Evolutionary conservation across 78 protist genomes (phyloP).

Genomic region (Isochrysis galbana): DNA sequence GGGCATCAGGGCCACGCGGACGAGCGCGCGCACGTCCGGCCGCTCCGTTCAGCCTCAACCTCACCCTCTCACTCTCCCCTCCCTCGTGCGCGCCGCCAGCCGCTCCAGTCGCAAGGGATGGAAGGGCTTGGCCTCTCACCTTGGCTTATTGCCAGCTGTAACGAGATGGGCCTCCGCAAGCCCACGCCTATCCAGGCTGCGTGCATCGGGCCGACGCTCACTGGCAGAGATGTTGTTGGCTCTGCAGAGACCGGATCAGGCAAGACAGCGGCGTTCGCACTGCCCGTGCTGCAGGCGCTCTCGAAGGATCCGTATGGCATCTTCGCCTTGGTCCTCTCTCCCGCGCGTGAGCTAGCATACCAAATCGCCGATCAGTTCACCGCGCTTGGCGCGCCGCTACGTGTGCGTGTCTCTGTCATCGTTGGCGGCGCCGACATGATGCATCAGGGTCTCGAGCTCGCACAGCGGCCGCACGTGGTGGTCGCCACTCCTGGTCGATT

Average conservation of each 20-base stretch:
- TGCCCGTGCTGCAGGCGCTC: slow-evolving; percentile 89
- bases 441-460: slow-evolving; percentile 66
- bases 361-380: slow-evolving; percentile 90
- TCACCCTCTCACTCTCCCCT: no score
- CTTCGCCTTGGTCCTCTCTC: slow-evolving; percentile 84
- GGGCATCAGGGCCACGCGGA: no score
- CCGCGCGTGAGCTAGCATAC: slow-evolving; percentile 74
- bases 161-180: slow-evolving; percentile 24
- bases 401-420: slow-evolving; percentile 54
- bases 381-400: slow-evolving; percentile 77
- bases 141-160: slow-evolving; percentile 27
- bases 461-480: slow-evolving; percentile 86
- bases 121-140: slow-evolving; percentile 30
- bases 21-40: no score
- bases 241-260: slow-evolving; percentile 85
- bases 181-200: slow-evolving; percentile 68
- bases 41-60: no score
- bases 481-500: slow-evolving; percentile 97
- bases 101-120: no score
- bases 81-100: no score
- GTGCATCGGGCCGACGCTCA: slow-evolving; percentile 38
- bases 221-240: slow-evolving; percentile 76
- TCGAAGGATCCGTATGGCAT: slow-evolving; percentile 89
- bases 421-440: slow-evolving; percentile 85
- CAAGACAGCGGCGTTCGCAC: slow-evolving; percentile 96